Evolutionary conservation across 2,329 filamentous ascomycete genomes (phyloP).

Genomic region (Claviceps sp.): DNA sequence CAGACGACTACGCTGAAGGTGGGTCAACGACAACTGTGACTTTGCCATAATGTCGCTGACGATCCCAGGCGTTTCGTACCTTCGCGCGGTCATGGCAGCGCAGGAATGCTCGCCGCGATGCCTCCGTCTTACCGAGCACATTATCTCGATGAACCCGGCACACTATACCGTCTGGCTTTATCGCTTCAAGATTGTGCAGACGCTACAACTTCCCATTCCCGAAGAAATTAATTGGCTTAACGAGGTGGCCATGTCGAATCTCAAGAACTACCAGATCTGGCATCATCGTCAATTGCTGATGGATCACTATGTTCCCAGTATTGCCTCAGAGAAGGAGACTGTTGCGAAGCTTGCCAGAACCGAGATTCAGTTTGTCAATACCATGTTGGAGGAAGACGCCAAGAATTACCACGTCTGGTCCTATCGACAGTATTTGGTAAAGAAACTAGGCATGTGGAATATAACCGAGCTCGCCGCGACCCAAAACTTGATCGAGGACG

Average conservation of each 20-base stretch:
- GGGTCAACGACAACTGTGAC: conserved; percentile 11
- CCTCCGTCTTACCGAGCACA: conserved; percentile 70
- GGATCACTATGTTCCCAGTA: conserved; percentile 44
- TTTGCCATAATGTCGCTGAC: conserved; percentile 2
- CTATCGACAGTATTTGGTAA: conserved; percentile 64
- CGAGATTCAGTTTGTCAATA: conserved; percentile 62
- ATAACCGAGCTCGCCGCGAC: conserved; percentile 59
- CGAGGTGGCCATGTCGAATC: conserved; percentile 62
- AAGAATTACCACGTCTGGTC: conserved; percentile 99
- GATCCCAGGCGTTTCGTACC: conserved; percentile 67
- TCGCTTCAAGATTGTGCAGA: conserved; percentile 64
- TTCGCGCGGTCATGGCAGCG: conserved; percentile 81
- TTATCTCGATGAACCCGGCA: conserved; percentile 87
- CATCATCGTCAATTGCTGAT: conserved; percentile 55
- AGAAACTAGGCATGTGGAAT: conserved; percentile 54
- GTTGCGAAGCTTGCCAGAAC: conserved; percentile 43
- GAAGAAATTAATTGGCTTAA: conserved; percentile 82
- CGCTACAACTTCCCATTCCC: conserved; percentile 48
- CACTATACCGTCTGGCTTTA: conserved; percentile 99
- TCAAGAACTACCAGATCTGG: conserved; percentile 99
- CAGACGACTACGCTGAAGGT: conserved; percentile 75
- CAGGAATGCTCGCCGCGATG: conserved; percentile 73
- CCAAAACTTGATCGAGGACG: conserved; percentile 58
- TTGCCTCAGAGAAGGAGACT: conserved; percentile 43
- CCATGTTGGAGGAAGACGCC: conserved; percentile 72